Evolutionary conservation across 129 eudicot genomes (phyloP).

Genomic region (Gnaphalium uliginosum): DNA sequence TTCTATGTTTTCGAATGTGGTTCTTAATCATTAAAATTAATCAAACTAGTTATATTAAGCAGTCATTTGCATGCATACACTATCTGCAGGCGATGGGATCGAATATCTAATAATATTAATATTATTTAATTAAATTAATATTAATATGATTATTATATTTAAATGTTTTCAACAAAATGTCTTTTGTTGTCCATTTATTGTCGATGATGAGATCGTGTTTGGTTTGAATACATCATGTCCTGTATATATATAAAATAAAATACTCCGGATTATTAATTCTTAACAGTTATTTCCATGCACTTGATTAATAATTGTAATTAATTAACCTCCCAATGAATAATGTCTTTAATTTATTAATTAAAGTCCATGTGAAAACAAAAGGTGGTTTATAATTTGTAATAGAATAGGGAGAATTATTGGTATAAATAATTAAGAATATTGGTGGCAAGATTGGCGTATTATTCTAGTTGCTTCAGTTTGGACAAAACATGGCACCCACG

Average conservation of each 20-base stretch:
- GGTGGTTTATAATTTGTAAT: neutral
- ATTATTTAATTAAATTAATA: neutral
- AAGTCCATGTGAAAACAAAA: constrained; percentile 24
- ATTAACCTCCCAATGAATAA: neutral
- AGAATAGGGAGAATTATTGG: constrained; percentile 21
- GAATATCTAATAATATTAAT: constrained; percentile 5
- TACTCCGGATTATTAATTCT: too few species aligned
- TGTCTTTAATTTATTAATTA: neutral
- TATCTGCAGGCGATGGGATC: constrained; percentile 3
- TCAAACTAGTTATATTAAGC: too few species aligned
- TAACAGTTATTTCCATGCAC: too few species aligned
- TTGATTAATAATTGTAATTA: neutral
- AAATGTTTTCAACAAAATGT: constrained; percentile 14
- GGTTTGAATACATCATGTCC: neutral
- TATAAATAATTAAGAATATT: constrained; percentile 11
- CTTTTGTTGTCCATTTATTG: constrained; percentile 5
- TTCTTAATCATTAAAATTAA: too few species aligned
- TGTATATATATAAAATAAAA: neutral
- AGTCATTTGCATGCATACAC: too few species aligned
- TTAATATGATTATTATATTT: too few species aligned
- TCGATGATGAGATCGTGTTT: neutral
- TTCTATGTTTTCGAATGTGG: too few species aligned
- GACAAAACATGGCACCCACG: constrained; percentile 36
- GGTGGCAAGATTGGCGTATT: constrained; percentile 33
- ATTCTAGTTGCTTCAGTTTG: constrained; percentile 34